Conservation (phyloP, 345 rosid species). For the Eucalyptus rudis region DNA sequence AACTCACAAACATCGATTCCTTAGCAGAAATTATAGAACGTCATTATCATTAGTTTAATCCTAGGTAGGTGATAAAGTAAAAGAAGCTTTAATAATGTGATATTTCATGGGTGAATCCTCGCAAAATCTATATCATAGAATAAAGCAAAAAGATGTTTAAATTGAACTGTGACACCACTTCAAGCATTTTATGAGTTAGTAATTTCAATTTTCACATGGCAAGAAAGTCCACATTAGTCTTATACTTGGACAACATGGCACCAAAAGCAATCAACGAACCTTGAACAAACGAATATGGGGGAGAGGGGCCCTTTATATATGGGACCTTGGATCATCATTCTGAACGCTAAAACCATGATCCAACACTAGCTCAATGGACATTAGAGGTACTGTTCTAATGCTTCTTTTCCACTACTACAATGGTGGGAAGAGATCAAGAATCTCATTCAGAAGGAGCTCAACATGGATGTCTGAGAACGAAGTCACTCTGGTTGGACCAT, state of each 20-base stretch:
- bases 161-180: neutral
- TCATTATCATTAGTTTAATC: neutral
- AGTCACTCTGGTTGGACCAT: neutral
- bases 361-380: neutral
- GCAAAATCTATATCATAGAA: neutral
- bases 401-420: neutral
- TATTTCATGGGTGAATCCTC: neutral
- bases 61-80: neutral
- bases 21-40: neutral
- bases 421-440: neutral
- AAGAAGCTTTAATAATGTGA: neutral
- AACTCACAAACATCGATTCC: neutral
- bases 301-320: neutral
- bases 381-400: neutral
- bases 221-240: neutral
- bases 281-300: neutral
- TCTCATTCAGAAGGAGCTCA: neutral
- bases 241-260: neutral
- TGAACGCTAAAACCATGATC: neutral
- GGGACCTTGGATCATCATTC: neutral
- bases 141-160: neutral
- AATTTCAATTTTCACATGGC: neutral
- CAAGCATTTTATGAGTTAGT: neutral
- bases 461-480: neutral
- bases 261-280: neutral